Base-by-base conservation (phyloP, 768 basidiomycete genomes). In the Leccinum truebloodii region DNA sequence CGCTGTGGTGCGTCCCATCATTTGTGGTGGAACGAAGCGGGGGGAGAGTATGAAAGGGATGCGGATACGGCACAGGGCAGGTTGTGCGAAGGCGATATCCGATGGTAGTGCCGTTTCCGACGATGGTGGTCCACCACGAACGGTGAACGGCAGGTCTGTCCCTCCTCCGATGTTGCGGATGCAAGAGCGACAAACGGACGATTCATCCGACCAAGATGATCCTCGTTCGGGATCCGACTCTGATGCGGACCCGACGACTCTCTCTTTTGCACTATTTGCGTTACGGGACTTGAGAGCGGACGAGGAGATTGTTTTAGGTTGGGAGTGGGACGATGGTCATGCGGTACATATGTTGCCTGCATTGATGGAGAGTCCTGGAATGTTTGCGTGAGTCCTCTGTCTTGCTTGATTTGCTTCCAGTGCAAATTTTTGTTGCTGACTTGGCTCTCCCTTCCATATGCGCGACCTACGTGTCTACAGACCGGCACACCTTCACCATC, bases 301-400 rank as follows among this genome's bases (percentile, higher is more conserved):
- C 52, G 94, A 95, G 64, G 95, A 98, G 75, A 83, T 98, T 20
- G 86, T 95, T 0, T 75, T 98, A 0, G 90, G 90, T 0, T 98
- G 95, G 94, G 94, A 97, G 71, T 98, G 95, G 95, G 95, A 98
- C 66, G 95, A 98, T 67, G 86, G 86, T 2, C 90, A 93, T 69
- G 86, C 88, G 1, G 84, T 95, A 0, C 95, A 96, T 73, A 77
- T 80, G 61, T 77, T 94, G 1, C 90, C 86, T n/a, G 85, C 86
- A 8, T 73, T 91, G 54, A 77, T 92, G 59, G 76, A 85, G 65
- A 73, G 81, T 5, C 84, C 86, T 5, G 75, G 79, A 60, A 66
- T 81, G 59, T 86, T 87, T 66, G 78, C 81, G 87, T 87, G 73
- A 75, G 83, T 83, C 22, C 37, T 63, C 67, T 28, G 32, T 58